These are phyloP conservation scores for Fusarium sp. DNA, from an alignment of 2,329 filamentous ascomycete genomes.

Conservation along the genomic window DNA sequence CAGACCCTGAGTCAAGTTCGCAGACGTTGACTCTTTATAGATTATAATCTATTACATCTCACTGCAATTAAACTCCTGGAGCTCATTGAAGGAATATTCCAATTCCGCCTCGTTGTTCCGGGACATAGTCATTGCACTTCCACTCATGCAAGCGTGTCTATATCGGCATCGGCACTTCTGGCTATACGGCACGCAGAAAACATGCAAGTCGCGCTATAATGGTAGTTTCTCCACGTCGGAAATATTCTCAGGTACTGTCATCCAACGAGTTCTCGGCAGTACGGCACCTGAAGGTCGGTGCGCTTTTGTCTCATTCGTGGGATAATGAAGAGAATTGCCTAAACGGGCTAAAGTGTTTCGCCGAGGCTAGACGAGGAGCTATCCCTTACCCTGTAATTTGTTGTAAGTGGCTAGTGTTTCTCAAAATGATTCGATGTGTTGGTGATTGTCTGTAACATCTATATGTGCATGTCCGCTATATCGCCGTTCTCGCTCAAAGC, in stretches of 20 bases:
- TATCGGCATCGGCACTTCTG: neutral
- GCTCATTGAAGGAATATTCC: neutral
- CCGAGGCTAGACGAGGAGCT: neutral
- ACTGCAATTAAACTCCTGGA: fast-evolving
- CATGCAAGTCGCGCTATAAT: neutral
- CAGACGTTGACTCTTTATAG: neutral
- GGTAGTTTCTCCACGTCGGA: neutral
- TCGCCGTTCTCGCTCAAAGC: neutral
- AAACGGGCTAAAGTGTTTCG: neutral
- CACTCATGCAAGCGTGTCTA: neutral
- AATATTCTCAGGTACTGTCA: neutral
- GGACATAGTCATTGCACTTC: neutral
- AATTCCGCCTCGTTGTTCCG: neutral
- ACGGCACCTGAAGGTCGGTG: neutral
- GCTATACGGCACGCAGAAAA: neutral
- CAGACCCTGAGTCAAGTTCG: fast-evolving
- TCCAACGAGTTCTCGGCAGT: neutral
- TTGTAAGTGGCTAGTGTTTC: neutral
- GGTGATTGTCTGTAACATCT: neutral
- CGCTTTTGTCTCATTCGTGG: neutral
- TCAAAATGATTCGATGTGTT: neutral
- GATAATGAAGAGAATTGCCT: neutral
- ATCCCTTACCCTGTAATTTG: neutral
- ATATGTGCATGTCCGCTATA: neutral
- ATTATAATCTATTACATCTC: too few relatives aligned